Conservation (phyloP, 2,329 filamentous ascomycete genomes). For the Aquanectria penicillioides region DNA sequence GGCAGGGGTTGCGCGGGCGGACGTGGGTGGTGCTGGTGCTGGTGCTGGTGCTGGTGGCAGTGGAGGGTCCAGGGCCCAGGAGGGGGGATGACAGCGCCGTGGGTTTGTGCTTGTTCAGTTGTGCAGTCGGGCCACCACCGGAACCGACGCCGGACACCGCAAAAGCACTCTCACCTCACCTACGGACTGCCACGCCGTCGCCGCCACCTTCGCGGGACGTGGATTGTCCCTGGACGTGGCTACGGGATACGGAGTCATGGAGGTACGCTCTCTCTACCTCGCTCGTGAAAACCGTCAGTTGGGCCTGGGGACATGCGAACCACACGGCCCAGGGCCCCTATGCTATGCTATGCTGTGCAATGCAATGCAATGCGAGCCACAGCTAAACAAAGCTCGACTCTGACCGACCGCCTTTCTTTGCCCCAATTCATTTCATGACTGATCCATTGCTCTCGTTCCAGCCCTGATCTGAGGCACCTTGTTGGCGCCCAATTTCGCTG, state of each 20-base stretch:
- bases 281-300: neutral
- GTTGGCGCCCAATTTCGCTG: conserved; percentile 12
- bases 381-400: conserved; percentile 5
- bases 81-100: conserved; percentile 5
- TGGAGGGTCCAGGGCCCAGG: neutral
- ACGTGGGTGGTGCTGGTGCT: neutral
- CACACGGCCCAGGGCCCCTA: conserved; percentile 26
- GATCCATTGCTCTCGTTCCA: neutral
- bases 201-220: no score
- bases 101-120: no score
- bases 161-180: no score
- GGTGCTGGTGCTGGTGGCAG: neutral
- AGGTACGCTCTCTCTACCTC: no score
- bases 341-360: no score
- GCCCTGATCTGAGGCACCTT: neutral
- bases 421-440: neutral
- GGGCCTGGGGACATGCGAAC: conserved; percentile 21
- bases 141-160: neutral
- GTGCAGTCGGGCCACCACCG: neutral
- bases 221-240: no score
- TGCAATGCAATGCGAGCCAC: conserved; percentile 42
- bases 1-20: no score
- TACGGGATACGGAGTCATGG: no score
- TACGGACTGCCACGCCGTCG: no score
- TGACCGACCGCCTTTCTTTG: conserved; percentile 5